Conservation (phyloP, 2,329 filamentous ascomycete species). For the Neocucurbitaria cava region DNA sequence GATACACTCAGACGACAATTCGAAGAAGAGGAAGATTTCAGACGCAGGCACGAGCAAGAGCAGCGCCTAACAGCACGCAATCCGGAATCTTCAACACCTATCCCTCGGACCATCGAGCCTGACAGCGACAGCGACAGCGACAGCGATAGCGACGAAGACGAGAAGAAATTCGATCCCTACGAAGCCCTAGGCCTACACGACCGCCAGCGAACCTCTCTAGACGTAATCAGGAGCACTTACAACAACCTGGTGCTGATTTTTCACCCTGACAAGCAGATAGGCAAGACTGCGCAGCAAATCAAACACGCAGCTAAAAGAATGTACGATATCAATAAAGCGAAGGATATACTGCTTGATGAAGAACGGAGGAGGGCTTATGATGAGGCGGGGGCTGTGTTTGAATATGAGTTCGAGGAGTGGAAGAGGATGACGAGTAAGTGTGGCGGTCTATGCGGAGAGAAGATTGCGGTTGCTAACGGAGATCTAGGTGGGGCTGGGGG, state of each 20-base stretch:
- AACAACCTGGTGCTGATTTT: not conserved
- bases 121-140: not conserved
- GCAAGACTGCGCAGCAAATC: not conserved
- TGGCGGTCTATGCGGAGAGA: no score
- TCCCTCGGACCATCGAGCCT: not conserved
- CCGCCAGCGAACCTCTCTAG: not conserved
- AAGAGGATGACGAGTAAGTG: constrained; percentile 5
- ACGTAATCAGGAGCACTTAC: constrained; percentile 1
- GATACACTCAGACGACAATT: not conserved
- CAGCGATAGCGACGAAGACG: not conserved
- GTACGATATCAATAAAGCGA: constrained; percentile 7
- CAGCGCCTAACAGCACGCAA: not conserved
- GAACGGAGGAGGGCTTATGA: constrained; percentile 10
- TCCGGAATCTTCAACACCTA: not conserved
- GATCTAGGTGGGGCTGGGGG: no score
- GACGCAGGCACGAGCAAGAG: not conserved
- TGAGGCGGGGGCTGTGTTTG: constrained; percentile 2
- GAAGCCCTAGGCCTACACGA: not conserved
- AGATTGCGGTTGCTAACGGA: no score
- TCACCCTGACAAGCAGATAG: not conserved
- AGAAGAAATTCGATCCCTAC: not conserved
- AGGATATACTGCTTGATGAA: constrained; percentile 2
- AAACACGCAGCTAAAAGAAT: not conserved
- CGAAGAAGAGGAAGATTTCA: not conserved
- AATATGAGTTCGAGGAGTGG: constrained; percentile 3